Evolutionary conservation across 108 stramenopile genomes (phyloP), one percentile per base, ranked within the genome.

Genomic region (Halocafeteria seosinensis): DNA sequence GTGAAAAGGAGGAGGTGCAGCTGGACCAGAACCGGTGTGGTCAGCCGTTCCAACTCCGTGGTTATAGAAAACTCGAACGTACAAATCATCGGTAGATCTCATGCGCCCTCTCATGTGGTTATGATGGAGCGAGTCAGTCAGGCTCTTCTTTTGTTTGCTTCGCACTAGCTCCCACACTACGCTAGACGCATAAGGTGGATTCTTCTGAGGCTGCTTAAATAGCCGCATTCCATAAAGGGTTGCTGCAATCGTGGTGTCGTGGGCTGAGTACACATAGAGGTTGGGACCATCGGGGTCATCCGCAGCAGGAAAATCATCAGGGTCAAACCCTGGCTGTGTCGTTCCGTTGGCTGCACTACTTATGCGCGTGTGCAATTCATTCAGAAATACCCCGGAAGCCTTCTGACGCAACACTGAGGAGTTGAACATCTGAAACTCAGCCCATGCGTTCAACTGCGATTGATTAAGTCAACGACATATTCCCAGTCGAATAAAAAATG

Each of bases 141-240:
- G n/a, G n/a, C n/a, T n/a, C n/a, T n/a, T n/a, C n/a, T n/a, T n/a
- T n/a, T n/a, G n/a, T n/a, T n/a, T n/a, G n/a, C n/a, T n/a, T n/a
- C n/a, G n/a, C n/a, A n/a, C 42, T 35, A 59, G n/a, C 57, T 59
- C 57, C 13, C 34, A n/a, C 57, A n/a, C 57, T 5, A 25, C 57
- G 11, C 34, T 35, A 35, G 12, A 27, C 2, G 57, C 57, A n/a
- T 59, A 59, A 35, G 57, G 57, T 13, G 57, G 57, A n/a, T 59
- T 6, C 57, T 21, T 35, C 42, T 21, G 17, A n/a, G 42, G 42
- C 13, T 35, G 34, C 13, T 59, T 2, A 13, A 21, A 25, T 11
- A n/a, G 34, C 2, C n/a, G 13, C 2, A 59, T 33, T 5, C 34
- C 6, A 33, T 8, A 13, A 33, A 59, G 57, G 11, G 36, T 12